These are phyloP conservation scores for Volvox africanus DNA, from an alignment of 139 green algal genomes.

Conservation along the genomic window DNA sequence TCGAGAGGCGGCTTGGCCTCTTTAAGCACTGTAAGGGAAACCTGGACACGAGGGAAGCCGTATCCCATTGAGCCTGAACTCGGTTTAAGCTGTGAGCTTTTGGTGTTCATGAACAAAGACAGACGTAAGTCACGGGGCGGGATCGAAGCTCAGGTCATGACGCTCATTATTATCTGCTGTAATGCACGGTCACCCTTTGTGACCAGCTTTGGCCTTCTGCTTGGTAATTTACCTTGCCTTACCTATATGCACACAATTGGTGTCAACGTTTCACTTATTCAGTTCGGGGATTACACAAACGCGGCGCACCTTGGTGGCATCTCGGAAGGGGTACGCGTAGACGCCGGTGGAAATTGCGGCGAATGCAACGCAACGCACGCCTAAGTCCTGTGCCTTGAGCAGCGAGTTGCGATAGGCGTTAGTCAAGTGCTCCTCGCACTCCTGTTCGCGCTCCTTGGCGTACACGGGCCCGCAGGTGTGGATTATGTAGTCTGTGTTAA, in stretches of 20 bases:
- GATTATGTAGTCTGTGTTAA: constrained; percentile 33
- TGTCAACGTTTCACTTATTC: no score
- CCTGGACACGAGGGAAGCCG: not conserved
- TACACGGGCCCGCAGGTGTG: constrained; percentile 37
- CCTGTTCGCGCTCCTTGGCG: not conserved
- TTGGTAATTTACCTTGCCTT: not conserved
- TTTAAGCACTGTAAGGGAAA: constrained; percentile 27
- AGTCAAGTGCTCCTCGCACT: not conserved
- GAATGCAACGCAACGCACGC: constrained; percentile 14
- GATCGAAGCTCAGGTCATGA: not conserved
- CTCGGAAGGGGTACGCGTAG: constrained; percentile 42
- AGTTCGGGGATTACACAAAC: no score
- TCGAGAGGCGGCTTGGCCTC: constrained; percentile 35
- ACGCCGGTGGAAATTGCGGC: constrained; percentile 43
- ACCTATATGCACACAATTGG: no score
- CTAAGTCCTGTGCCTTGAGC: not conserved
- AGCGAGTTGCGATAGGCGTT: constrained; percentile 29
- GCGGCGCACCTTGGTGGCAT: constrained; percentile 18
- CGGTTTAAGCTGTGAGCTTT: not conserved
- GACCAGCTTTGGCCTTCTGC: not conserved
- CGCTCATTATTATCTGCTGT: not conserved
- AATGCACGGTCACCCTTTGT: not conserved
- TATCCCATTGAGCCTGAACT: not conserved
- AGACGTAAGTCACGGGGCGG: not conserved
- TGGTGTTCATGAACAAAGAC: not conserved